phyloP scores from a whole-genome alignment of 1,139 yeast genomes.

The Torulaspora globosa region DNA sequence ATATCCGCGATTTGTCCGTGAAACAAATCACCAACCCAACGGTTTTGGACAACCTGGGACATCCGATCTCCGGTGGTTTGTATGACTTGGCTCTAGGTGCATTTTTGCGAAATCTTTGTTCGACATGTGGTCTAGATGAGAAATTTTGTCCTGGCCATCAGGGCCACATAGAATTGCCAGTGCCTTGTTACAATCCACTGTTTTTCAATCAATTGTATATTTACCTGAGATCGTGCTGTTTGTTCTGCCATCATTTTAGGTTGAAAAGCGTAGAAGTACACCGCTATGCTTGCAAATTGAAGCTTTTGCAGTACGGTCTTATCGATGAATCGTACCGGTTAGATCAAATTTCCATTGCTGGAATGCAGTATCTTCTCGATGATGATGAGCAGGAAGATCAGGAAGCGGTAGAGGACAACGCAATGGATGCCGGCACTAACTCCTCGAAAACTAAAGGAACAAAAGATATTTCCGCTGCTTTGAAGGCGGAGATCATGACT shows the following conservation, averaged over 20 bases:
- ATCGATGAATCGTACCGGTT: slow-evolving; percentile 71
- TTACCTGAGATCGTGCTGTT: slow-evolving; percentile 77
- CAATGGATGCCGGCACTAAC: slow-evolving; percentile 30
- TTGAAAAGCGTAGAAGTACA: slow-evolving; percentile 67
- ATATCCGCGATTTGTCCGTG: slow-evolving; percentile 81
- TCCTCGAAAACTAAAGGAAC: slow-evolving; percentile 19
- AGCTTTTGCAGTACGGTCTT: slow-evolving; percentile 82
- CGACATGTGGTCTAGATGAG: slow-evolving; percentile 95
- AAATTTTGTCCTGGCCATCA: slow-evolving; percentile 96
- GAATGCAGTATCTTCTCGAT: slow-evolving; percentile 26
- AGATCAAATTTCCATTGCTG: slow-evolving; percentile 54
- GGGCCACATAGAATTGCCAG: slow-evolving; percentile 95
- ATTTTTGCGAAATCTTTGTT: slow-evolving; percentile 78
- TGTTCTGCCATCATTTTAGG: slow-evolving; percentile 84
- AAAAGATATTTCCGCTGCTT: slow-evolving; percentile 42
- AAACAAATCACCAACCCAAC: slow-evolving; percentile 94
- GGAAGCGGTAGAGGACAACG: slow-evolving; percentile 39
- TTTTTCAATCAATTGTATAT: slow-evolving; percentile 89
- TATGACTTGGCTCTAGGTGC: slow-evolving; percentile 96
- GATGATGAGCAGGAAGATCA: slow-evolving; percentile 40
- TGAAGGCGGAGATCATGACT: slow-evolving; percentile 44
- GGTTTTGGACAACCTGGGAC: slow-evolving; percentile 92
- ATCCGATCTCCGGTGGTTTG: slow-evolving; percentile 89
- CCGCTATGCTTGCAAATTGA: slow-evolving; percentile 70
- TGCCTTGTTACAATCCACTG: slow-evolving; percentile 91